phyloP scores from a whole-genome alignment of 106 monocot genomes.

The Dendrobium huoshanense region DNA sequence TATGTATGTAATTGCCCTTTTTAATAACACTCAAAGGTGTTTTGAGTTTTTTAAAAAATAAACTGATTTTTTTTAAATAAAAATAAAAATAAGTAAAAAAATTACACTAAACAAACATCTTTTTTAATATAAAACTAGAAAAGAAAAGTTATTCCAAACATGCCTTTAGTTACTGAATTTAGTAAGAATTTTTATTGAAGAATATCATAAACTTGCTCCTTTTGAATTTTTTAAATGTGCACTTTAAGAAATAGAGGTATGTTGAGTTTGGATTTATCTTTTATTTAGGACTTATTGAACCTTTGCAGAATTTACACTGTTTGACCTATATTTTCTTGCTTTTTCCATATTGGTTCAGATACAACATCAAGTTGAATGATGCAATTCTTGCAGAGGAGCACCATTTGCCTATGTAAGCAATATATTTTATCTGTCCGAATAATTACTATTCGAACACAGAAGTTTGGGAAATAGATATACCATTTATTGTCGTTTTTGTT shows the following conservation, averaged over 20 bases:
- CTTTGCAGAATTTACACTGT: neutral
- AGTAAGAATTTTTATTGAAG: neutral
- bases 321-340: neutral
- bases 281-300: neutral
- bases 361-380: slow-evolving; percentile 59
- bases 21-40: too few relatives aligned
- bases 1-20: too few relatives aligned
- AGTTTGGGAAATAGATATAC: neutral
- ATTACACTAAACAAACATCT: too few relatives aligned
- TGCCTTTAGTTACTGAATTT: neutral
- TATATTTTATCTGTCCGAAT: neutral
- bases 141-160: too few relatives aligned
- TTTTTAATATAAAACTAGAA: too few relatives aligned
- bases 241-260: neutral
- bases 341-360: slow-evolving; percentile 26
- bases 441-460: neutral
- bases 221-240: neutral
- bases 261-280: neutral
- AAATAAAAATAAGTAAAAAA: too few relatives aligned
- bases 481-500: neutral
- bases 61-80: too few relatives aligned
- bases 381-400: slow-evolving; percentile 86
- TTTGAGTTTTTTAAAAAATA: too few relatives aligned
- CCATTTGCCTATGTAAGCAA: slow-evolving; percentile 73
- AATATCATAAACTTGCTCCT: neutral